These are phyloP conservation scores for Phytophthora rubi DNA, from an alignment of 352 stramenopile species.

Conservation along the genomic window DNA sequence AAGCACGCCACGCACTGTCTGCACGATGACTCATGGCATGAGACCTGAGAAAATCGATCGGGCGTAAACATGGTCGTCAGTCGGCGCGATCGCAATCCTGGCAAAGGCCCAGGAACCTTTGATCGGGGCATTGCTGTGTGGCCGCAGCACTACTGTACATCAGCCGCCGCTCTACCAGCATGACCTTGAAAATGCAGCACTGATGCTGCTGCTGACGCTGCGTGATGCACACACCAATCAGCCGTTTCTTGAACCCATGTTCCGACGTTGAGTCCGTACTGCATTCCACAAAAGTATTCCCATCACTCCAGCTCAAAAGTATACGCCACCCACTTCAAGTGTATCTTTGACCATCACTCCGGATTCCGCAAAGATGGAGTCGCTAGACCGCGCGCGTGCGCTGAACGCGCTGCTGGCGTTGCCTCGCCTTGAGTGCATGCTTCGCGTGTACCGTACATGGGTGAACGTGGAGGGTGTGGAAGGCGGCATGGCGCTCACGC, in stretches of 20 bases:
- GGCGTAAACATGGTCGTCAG: neutral
- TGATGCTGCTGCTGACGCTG: too few species aligned
- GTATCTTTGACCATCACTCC: conserved; percentile 23
- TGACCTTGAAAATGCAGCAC: too few species aligned
- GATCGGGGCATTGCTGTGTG: too few species aligned
- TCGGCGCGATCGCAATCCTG: too few species aligned
- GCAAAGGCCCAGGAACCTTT: too few species aligned
- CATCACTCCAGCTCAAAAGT: neutral
- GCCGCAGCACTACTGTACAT: too few species aligned
- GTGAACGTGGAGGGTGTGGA: conserved; percentile 57
- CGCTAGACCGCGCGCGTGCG: conserved; percentile 46
- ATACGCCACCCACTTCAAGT: conserved; percentile 5
- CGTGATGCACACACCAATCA: too few species aligned
- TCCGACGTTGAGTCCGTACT: conserved; percentile 18
- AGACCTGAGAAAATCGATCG: neutral
- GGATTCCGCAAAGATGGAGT: conserved; percentile 22
- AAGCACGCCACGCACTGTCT: neutral
- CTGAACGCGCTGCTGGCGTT: conserved; percentile 56
- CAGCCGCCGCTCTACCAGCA: too few species aligned
- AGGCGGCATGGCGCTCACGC: conserved; percentile 65
- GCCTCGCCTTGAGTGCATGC: conserved; percentile 58
- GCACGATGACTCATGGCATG: neutral
- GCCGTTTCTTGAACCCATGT: conserved; percentile 21
- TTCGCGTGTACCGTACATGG: conserved; percentile 62
- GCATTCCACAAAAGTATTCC: conserved; percentile 8